These are phyloP conservation scores for Stachybotrys echinatus DNA, from an alignment of 2,329 filamentous ascomycete species.

Conservation along the genomic window DNA sequence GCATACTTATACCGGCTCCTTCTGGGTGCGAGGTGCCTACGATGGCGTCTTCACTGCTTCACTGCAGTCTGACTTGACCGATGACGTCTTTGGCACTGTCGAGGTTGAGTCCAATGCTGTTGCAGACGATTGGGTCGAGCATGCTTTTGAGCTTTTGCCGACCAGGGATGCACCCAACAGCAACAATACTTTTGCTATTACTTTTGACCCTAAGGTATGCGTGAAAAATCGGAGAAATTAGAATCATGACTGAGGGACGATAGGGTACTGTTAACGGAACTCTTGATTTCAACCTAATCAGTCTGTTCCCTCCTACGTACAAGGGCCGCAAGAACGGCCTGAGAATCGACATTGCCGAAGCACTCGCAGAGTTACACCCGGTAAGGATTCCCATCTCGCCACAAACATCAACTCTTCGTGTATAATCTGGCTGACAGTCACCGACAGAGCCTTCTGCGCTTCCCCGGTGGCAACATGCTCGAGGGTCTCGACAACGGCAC, in stretches of 20 bases:
- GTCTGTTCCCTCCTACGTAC: slow-evolving; percentile 55
- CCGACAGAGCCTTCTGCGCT: slow-evolving; percentile 49
- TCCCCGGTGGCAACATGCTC: slow-evolving; percentile 62
- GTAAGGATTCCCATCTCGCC: slow-evolving; percentile 18
- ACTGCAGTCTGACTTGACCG: slow-evolving; percentile 37
- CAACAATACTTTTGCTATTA: slow-evolving; percentile 52
- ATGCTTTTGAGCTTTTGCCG: slow-evolving; percentile 39
- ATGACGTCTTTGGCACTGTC: slow-evolving; percentile 38
- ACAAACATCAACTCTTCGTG: fast-evolving
- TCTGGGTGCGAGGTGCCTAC: slow-evolving; percentile 47
- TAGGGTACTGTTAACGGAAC: slow-evolving; percentile 31
- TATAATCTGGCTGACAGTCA: not conserved
- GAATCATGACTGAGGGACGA: too few relatives aligned
- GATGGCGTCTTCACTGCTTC: slow-evolving; percentile 41
- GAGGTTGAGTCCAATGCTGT: slow-evolving; percentile 38
- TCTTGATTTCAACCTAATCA: slow-evolving; percentile 54
- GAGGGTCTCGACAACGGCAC: slow-evolving; percentile 37
- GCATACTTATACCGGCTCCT: slow-evolving; percentile 42
- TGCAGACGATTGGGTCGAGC: slow-evolving; percentile 43
- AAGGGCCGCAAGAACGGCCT: slow-evolving; percentile 54
- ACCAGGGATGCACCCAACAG: slow-evolving; percentile 41
- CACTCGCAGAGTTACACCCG: slow-evolving; percentile 45
- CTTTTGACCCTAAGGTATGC: slow-evolving; percentile 37
- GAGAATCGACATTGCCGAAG: slow-evolving; percentile 47
- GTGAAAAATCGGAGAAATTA: too few relatives aligned